Evolutionary conservation across 176 grass and related monocot genomes (phyloP).

Genomic region (Thinopyrum elongatum): DNA sequence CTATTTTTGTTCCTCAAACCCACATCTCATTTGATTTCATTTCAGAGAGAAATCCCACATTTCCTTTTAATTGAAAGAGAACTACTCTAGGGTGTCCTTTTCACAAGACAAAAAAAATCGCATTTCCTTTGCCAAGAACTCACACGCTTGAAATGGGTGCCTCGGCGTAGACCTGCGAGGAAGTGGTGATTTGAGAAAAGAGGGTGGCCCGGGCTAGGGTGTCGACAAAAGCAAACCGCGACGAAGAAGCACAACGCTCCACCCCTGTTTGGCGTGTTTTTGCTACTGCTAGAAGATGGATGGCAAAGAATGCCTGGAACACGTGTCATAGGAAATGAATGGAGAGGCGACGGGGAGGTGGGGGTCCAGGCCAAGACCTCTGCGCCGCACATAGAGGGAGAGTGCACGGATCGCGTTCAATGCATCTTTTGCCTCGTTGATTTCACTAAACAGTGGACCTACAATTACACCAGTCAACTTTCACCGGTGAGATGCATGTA

Average conservation of each 20-base stretch:
- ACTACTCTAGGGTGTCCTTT: neutral
- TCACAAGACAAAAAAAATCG: neutral
- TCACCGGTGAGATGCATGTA: neutral
- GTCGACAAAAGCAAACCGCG: neutral
- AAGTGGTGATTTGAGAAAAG: neutral
- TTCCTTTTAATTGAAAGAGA: neutral
- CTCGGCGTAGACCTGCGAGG: neutral
- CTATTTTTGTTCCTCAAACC: neutral
- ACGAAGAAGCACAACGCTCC: neutral
- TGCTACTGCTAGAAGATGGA: neutral
- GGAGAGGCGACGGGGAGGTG: neutral
- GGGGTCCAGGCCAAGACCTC: no score
- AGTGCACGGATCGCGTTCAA: neutral
- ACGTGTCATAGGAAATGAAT: neutral
- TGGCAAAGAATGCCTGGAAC: neutral
- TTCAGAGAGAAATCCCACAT: neutral
- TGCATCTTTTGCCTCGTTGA: neutral
- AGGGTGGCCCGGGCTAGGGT: neutral
- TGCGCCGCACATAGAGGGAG: no score
- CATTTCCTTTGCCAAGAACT: neutral
- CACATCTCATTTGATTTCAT: neutral
- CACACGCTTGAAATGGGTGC: neutral
- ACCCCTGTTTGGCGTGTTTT: neutral
- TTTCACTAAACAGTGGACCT: neutral
- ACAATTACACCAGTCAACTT: neutral